Evolutionary conservation across 371 early-diverging fungal species (phyloP).

Genomic region (Gilbertella persicaria): DNA sequence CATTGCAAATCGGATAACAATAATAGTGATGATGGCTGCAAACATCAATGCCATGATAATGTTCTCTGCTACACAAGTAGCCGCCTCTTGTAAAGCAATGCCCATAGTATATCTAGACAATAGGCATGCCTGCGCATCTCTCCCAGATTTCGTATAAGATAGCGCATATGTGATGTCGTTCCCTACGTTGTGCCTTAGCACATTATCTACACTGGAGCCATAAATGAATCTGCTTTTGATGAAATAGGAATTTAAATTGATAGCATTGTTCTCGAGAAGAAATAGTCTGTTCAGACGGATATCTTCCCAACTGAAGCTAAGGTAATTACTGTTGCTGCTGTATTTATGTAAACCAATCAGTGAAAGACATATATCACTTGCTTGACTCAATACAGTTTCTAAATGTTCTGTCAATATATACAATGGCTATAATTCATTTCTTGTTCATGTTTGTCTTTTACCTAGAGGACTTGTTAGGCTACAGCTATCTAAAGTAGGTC

Average conservation of each 20-base stretch:
- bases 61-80: constrained; percentile 60
- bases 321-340: neutral
- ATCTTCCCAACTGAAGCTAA: constrained; percentile 26
- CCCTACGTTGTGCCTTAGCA: constrained; percentile 30
- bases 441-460: constrained; percentile 44
- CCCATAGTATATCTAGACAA: constrained; percentile 44
- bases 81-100: constrained; percentile 40
- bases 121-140: constrained; percentile 42
- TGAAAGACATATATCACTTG: constrained; percentile 14
- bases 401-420: neutral
- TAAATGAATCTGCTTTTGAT: constrained; percentile 17
- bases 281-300: constrained; percentile 7
- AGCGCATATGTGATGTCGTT: constrained; percentile 51
- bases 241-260: constrained; percentile 7
- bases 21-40: constrained; percentile 43
- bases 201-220: constrained; percentile 36
- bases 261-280: constrained; percentile 6
- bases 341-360: constrained; percentile 4
- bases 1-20: constrained; percentile 55
- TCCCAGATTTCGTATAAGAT: constrained; percentile 33
- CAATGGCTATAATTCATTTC: neutral
- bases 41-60: constrained; percentile 49
- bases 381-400: constrained; percentile 2
- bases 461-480: constrained; percentile 40
- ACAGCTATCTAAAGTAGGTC: constrained; percentile 29